Percentiles rank a stretch among this genome's conserved stretches.
phyloP scores from a whole-genome alignment of 2,329 filamentous ascomycete genomes.

The Penicillium sp. region DNA sequence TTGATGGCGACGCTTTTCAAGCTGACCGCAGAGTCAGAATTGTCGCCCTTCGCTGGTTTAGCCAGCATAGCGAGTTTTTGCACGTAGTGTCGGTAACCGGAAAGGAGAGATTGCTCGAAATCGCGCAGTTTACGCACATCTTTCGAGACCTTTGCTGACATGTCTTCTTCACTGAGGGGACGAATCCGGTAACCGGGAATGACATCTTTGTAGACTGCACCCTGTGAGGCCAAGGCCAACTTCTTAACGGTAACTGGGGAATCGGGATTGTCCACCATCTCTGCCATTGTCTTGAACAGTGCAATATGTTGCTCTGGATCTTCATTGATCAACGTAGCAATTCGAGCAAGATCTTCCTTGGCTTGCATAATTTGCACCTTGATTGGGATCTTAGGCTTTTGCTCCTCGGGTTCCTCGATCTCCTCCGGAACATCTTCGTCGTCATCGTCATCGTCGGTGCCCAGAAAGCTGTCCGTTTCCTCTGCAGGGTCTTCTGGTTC shows the following conservation, averaged over 20 bases:
- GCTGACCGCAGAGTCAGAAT: slow-evolving; percentile 30
- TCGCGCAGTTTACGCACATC: slow-evolving; percentile 75
- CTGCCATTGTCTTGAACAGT: slow-evolving; percentile 69
- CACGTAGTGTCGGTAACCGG: slow-evolving; percentile 79
- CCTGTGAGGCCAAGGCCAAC: slow-evolving; percentile 76
- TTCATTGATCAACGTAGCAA: slow-evolving; percentile 77
- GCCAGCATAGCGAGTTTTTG: slow-evolving; percentile 65
- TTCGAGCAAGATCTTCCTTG: slow-evolving; percentile 84
- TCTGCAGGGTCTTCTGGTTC: slow-evolving; percentile 44
- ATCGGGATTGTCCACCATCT: slow-evolving; percentile 59
- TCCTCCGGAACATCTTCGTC: slow-evolving; percentile 47
- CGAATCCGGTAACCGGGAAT: slow-evolving; percentile 96
- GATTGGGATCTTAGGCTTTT: slow-evolving; percentile 61
- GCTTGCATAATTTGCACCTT: slow-evolving; percentile 76
- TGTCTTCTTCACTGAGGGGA: slow-evolving; percentile 66
- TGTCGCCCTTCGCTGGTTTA: slow-evolving; percentile 46
- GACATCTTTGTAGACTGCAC: slow-evolving; percentile 88
- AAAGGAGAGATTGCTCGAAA: slow-evolving; percentile 82
- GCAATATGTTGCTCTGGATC: slow-evolving; percentile 85
- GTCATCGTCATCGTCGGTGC: slow-evolving; percentile 51
- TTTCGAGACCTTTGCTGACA: slow-evolving; percentile 78
- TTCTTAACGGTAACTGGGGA: slow-evolving; percentile 68
- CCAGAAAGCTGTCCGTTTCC: slow-evolving; percentile 60
- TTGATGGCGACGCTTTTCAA: slow-evolving; percentile 72
- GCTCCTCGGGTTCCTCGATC: slow-evolving; percentile 41